Conservation (phyloP, 2,329 filamentous ascomycete genomes). For the Fusarium mundagurra region DNA sequence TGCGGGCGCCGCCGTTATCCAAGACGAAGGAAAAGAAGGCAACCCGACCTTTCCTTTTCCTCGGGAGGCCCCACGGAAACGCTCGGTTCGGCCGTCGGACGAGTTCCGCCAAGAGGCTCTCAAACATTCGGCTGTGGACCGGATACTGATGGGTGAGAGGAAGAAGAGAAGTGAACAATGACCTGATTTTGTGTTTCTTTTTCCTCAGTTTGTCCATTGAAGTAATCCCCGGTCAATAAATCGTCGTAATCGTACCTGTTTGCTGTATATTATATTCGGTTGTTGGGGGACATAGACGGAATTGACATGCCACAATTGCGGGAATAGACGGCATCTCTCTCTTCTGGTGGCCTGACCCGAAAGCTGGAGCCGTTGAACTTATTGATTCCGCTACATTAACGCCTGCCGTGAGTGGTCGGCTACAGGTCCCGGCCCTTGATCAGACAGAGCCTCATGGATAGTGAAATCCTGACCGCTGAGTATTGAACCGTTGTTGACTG, state of each 20-base stretch:
- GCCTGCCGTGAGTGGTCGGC: constrained; percentile 4
- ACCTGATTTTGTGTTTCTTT: not conserved
- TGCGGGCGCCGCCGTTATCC: constrained; percentile 18
- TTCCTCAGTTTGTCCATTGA: not conserved
- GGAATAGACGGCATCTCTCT: constrained; percentile 15
- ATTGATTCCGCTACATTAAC: constrained; percentile 11
- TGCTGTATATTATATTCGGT: not conserved
- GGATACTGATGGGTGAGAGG: constrained; percentile 1
- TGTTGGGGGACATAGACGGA: constrained; percentile 14
- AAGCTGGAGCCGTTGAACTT: not conserved
- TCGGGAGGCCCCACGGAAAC: constrained; percentile 36
- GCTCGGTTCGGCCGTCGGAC: constrained; percentile 41
- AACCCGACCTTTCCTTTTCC: constrained; percentile 21
- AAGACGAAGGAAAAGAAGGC: not conserved
- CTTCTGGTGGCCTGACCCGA: constrained; percentile 25
- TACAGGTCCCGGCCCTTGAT: constrained; percentile 15
- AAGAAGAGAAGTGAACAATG: not conserved
- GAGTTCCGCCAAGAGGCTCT: constrained; percentile 18
- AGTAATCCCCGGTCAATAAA: not conserved
- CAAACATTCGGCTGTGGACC: not conserved
- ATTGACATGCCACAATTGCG: constrained; percentile 26
- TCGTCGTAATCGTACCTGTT: constrained; percentile 2
- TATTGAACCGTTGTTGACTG: not conserved
- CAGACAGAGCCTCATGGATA: constrained; percentile 29
- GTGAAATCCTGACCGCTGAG: constrained; percentile 2